phyloP scores from a whole-genome alignment of 805 yeast genomes.

The Huiozyma naganishii region DNA sequence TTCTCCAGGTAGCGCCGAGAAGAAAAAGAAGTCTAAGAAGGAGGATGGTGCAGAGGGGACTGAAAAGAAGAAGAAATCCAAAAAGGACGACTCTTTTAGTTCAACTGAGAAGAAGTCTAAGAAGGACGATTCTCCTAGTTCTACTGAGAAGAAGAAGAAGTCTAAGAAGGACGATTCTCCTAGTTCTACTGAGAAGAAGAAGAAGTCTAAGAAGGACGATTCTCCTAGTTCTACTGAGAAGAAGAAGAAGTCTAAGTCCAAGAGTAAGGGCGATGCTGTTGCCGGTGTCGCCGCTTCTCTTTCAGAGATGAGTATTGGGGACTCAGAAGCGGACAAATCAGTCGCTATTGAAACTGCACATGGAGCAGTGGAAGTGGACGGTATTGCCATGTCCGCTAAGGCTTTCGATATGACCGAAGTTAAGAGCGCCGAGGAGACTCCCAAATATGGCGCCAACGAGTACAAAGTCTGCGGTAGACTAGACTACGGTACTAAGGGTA shows the following conservation, averaged over 20 bases:
- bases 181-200: background rate
- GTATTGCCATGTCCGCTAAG: slow-evolving; percentile 1
- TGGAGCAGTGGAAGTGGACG: background rate
- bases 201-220: background rate
- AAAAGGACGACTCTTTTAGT: too few species aligned
- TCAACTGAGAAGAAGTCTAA: background rate
- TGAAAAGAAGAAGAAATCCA: background rate
- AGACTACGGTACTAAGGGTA: slow-evolving; percentile 19
- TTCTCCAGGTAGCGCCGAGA: too few species aligned
- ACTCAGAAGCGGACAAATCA: background rate
- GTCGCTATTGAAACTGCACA: background rate
- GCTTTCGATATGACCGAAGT: slow-evolving; percentile 8
- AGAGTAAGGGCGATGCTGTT: background rate
- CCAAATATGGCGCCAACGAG: slow-evolving; percentile 1
- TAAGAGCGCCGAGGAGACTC: slow-evolving; percentile 1
- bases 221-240: background rate
- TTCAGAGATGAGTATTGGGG: background rate
- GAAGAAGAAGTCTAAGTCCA: background rate
- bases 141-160: background rate
- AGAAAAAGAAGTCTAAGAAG: slow-evolving; percentile 1
- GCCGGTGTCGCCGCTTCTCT: background rate
- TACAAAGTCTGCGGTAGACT: slow-evolving; percentile 8
- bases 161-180: background rate
- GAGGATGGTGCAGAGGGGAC: background rate
- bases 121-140: background rate